phyloP scores from a whole-genome alignment of 306 rosid genomes.

The Rubus idaeus region DNA sequence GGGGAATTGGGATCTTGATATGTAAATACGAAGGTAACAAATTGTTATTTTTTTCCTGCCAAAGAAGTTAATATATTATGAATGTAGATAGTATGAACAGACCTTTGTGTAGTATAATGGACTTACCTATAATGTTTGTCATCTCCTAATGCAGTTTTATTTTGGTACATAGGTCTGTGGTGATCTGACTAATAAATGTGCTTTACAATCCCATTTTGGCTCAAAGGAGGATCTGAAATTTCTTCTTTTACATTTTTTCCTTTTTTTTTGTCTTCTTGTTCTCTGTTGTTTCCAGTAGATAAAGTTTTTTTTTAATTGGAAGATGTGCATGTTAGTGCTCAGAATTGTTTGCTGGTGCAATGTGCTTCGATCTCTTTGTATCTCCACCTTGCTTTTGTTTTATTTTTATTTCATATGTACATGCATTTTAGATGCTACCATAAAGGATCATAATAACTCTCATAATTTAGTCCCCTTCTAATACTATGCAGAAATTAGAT shows the following conservation, averaged over 20 bases:
- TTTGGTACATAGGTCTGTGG: not conserved
- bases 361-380: not conserved
- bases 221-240: not conserved
- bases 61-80: not conserved
- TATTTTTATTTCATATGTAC: not conserved
- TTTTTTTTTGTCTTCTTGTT: not conserved
- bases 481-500: not conserved
- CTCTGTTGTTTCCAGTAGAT: not conserved
- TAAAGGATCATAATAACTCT: not conserved
- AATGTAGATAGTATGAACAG: not conserved
- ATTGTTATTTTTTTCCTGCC: not conserved
- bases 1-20: not conserved
- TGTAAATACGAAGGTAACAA: not conserved
- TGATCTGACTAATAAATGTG: not conserved
- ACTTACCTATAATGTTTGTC: not conserved
- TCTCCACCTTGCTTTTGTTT: not conserved
- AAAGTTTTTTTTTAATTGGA: not conserved
- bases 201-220: no score
- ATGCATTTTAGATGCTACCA: not conserved
- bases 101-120: not conserved
- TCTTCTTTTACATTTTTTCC: not conserved
- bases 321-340: not conserved
- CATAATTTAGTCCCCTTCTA: not conserved
- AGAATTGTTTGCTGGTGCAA: slow-evolving; percentile 4
- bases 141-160: not conserved